Percentiles rank a stretch among this genome's conserved stretches.
phyloP scores from a whole-genome alignment of 176 grass and related monocot species.

The Coix lacrymajobi region DNA sequence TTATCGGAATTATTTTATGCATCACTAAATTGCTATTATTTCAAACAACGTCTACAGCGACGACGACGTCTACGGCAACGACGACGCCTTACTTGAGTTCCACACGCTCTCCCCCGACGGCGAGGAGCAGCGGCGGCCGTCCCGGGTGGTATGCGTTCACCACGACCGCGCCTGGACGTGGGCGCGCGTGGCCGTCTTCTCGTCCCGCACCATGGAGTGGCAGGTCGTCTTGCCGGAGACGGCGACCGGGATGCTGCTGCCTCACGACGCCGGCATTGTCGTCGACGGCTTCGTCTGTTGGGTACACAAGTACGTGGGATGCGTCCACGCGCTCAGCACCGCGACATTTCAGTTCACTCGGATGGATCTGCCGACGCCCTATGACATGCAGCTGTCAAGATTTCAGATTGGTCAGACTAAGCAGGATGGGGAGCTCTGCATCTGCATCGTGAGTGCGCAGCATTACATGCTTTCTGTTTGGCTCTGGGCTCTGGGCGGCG shows the following conservation, averaged over 20 bases:
- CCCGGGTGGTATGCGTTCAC: not conserved
- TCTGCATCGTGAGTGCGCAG: not conserved
- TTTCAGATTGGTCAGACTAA: not conserved
- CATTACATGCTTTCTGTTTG: not conserved
- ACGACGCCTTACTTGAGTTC: not conserved
- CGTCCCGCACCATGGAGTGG: not conserved
- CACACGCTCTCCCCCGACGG: not conserved
- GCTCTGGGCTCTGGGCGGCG: too few species aligned
- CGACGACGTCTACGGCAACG: not conserved
- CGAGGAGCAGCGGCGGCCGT: not conserved
- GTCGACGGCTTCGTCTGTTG: not conserved
- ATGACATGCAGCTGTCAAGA: rapidly evolving
- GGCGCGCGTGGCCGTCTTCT: not conserved
- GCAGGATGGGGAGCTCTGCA: not conserved
- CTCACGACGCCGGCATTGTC: too few species aligned
- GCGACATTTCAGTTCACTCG: not conserved
- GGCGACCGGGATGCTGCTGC: not conserved
- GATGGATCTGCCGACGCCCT: not conserved
- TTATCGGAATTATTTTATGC: too few species aligned
- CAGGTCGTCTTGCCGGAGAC: not conserved
- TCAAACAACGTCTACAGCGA: too few species aligned
- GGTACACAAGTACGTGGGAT: not conserved
- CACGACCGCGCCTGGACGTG: not conserved
- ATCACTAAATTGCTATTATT: too few species aligned
- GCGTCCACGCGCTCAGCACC: not conserved